Percentiles rank a stretch among this genome's conserved stretches.
Evolutionary conservation across 495 filamentous ascomycete genomes (phyloP).

Genomic region (Echria macrotheca): DNA sequence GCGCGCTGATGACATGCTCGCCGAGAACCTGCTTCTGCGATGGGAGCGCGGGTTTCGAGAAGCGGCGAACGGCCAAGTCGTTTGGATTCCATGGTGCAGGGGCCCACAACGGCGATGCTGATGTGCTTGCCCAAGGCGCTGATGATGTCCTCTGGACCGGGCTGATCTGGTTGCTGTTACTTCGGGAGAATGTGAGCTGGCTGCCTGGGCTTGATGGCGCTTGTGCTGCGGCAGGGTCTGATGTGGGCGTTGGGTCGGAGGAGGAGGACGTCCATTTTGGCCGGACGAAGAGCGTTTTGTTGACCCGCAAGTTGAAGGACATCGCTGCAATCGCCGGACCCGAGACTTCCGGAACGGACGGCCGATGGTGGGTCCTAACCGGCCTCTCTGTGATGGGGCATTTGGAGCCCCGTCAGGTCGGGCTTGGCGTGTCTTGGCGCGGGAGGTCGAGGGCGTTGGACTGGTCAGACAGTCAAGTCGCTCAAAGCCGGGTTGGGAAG

Average conservation of each 20-base stretch:
- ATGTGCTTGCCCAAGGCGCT: neutral
- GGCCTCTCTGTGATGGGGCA: neutral
- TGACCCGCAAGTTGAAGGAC: neutral
- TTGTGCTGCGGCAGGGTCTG: neutral
- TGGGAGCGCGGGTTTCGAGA: constrained; percentile 7
- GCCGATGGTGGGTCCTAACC: neutral
- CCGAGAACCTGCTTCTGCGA: constrained; percentile 1
- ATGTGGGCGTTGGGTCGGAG: neutral
- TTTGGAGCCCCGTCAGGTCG: too few species aligned
- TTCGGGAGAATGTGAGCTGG: too few species aligned
- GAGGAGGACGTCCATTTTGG: neutral
- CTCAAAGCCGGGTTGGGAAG: neutral
- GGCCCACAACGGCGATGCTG: neutral
- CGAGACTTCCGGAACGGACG: neutral
- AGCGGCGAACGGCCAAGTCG: constrained; percentile 10
- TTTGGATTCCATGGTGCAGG: constrained; percentile 4
- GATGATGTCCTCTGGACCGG: too few species aligned
- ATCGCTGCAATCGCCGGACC: neutral
- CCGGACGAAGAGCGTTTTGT: constrained; percentile 3
- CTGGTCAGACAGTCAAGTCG: neutral
- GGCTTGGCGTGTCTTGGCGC: neutral
- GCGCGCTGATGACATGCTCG: constrained; percentile 4
- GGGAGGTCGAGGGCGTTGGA: neutral
- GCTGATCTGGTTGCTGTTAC: too few species aligned
- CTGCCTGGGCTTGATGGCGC: neutral